phyloP scores from a whole-genome alignment of 139 green algal species.

The Micractinium conductrix region DNA sequence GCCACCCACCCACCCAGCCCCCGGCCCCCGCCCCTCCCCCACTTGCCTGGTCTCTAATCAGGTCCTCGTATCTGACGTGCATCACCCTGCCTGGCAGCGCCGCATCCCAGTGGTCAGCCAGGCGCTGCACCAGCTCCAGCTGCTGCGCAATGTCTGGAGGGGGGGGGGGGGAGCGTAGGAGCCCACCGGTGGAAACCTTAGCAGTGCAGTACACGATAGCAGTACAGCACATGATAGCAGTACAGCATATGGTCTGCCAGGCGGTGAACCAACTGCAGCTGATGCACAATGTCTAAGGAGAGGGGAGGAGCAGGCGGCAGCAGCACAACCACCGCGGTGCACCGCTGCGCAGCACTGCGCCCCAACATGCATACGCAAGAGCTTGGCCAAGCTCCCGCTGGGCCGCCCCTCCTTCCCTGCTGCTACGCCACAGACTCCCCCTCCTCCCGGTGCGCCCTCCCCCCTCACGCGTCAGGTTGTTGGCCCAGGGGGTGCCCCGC shows the following conservation, averaged over 20 bases:
- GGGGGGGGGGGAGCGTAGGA: neutral
- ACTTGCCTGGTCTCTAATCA: constrained; percentile 36
- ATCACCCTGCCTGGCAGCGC: constrained; percentile 61
- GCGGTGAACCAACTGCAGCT: constrained; percentile 44
- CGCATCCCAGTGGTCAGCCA: constrained; percentile 57
- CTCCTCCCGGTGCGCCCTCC: too few species aligned
- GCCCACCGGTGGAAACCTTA: too few species aligned
- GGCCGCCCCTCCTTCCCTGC: too few species aligned
- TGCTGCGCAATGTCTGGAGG: constrained; percentile 51
- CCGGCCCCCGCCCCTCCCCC: neutral
- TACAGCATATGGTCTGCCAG: constrained; percentile 58
- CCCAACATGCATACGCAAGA: too few species aligned
- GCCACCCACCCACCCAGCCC: neutral
- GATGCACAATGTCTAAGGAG: constrained; percentile 46
- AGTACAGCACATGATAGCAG: too few species aligned
- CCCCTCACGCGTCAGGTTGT: constrained; percentile 50
- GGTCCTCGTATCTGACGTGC: constrained; percentile 59
- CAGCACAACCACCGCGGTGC: neutral
- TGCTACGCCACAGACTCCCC: neutral
- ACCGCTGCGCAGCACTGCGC: neutral
- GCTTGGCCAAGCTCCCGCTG: too few species aligned
- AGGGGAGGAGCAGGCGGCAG: too few species aligned
- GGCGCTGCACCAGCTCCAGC: constrained; percentile 41
- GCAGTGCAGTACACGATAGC: too few species aligned
- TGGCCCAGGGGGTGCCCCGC: constrained; percentile 64